Evolutionary conservation across 257 asterid genomes (phyloP).

Genomic region (Nicotiana otophora): DNA sequence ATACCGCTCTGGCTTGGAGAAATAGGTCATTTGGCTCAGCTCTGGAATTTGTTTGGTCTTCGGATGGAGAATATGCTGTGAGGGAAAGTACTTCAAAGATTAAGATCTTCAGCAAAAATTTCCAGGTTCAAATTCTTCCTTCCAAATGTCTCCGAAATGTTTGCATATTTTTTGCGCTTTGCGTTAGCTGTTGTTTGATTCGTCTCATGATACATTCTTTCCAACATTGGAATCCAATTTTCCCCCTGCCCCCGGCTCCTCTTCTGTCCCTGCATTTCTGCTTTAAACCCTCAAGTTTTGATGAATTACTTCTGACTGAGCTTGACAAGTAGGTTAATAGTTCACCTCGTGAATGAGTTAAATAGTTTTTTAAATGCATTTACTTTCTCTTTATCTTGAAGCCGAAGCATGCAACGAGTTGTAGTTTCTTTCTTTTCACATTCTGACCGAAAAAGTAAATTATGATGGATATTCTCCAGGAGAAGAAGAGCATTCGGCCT

Average conservation of each 20-base stretch:
- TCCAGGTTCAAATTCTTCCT: conserved; percentile 42
- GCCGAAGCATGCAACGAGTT: neutral
- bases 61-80: conserved; percentile 98
- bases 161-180: neutral
- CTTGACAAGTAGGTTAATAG: neutral
- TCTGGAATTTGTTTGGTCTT: conserved; percentile 94
- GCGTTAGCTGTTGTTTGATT: neutral
- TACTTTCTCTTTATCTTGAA: conserved; percentile 2
- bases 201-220: neutral
- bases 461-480: conserved; percentile 49
- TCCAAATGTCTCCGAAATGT: neutral
- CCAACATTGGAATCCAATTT: neutral
- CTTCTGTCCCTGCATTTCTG: neutral
- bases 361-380: neutral
- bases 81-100: conserved; percentile 95
- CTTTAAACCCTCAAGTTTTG: neutral
- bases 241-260: neutral
- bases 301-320: conserved; percentile 1
- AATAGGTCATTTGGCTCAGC: conserved; percentile 94
- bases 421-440: neutral
- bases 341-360: neutral
- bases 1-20: conserved; percentile 99
- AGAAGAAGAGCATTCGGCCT: conserved; percentile 94
- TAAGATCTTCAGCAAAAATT: conserved; percentile 76
- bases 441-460: neutral